Evolutionary conservation across 768 basidiomycete genomes (phyloP).

Genomic region (Lentinus tigrinus): DNA sequence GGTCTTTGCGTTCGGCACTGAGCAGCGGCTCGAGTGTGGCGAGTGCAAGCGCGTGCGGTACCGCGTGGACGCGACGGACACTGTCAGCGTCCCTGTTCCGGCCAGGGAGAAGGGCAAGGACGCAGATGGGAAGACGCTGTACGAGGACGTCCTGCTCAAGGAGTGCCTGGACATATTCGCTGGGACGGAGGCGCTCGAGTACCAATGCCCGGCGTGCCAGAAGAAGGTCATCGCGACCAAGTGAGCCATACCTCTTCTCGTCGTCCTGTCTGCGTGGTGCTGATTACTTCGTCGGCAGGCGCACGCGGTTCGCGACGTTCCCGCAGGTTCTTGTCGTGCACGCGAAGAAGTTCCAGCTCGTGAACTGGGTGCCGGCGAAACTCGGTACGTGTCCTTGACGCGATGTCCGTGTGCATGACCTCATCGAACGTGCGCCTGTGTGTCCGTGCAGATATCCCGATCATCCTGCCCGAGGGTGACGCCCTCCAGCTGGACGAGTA

Average conservation of each 20-base stretch:
- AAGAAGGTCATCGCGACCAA: conserved; percentile 69
- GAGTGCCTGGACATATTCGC: conserved; percentile 61
- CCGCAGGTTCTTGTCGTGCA: conserved; percentile 88
- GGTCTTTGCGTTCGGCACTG: conserved; percentile 77
- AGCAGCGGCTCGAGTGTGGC: conserved; percentile 83
- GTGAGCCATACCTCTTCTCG: conserved; percentile 41
- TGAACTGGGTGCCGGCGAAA: conserved; percentile 96
- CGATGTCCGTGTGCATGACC: neutral
- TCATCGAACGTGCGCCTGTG: neutral
- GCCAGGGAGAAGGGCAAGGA: conserved; percentile 54
- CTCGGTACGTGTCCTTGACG: conserved; percentile 54
- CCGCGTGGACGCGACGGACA: conserved; percentile 70
- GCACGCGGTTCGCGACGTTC: conserved; percentile 77
- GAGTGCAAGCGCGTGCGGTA: conserved; percentile 83
- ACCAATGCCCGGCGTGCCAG: conserved; percentile 73
- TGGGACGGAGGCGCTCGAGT: conserved; percentile 70
- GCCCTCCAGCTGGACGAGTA: conserved; percentile 61
- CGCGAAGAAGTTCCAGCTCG: conserved; percentile 90
- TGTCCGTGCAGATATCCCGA: conserved; percentile 68
- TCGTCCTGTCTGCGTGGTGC: neutral
- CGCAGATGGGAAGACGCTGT: conserved; percentile 62
- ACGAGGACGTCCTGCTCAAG: conserved; percentile 58
- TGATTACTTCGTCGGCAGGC: conserved; percentile 40
- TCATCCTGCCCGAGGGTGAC: conserved; percentile 62
- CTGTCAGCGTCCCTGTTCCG: conserved; percentile 79